These are phyloP conservation scores for Teratosphaeria epicoccoides DNA, from an alignment of 2,329 filamentous ascomycete species.

Conservation along the genomic window DNA sequence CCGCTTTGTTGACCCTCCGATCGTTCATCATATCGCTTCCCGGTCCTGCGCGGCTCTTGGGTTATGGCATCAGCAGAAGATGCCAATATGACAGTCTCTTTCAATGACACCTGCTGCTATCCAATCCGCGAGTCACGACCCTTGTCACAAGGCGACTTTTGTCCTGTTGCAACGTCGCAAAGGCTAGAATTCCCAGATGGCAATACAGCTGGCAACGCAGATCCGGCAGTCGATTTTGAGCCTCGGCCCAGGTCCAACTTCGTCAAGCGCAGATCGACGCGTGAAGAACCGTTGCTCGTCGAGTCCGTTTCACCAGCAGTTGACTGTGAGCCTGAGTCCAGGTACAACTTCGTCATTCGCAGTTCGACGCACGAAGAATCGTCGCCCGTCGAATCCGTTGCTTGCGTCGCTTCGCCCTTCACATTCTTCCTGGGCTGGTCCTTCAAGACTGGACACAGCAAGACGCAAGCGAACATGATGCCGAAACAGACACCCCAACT, in stretches of 20 bases:
- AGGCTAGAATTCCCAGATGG: not conserved
- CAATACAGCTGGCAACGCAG: not conserved
- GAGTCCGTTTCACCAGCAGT: not conserved
- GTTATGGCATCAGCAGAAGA: not conserved
- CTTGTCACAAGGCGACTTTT: not conserved
- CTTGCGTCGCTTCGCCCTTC: not conserved
- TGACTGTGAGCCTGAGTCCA: not conserved
- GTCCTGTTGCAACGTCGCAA: not conserved
- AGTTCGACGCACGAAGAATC: not conserved
- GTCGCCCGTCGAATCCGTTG: not conserved
- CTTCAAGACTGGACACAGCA: not conserved
- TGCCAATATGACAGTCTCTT: not conserved
- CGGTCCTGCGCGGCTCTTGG: not conserved
- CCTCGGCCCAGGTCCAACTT: not conserved
- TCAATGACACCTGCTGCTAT: not conserved
- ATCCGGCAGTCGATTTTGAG: not conserved
- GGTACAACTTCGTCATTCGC: not conserved
- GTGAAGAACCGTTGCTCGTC: not conserved
- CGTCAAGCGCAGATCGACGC: not conserved
- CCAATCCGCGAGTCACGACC: not conserved
- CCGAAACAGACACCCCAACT: not conserved
- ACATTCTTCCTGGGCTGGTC: not conserved
- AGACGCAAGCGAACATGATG: not conserved
- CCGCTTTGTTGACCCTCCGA: no score
- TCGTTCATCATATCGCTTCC: not conserved